Percentiles rank a stretch among this genome's conserved stretches.
These are phyloP conservation scores for Aspergillus ustus DNA, from an alignment of 2,329 filamentous ascomycete genomes.

Conservation along the genomic window DNA sequence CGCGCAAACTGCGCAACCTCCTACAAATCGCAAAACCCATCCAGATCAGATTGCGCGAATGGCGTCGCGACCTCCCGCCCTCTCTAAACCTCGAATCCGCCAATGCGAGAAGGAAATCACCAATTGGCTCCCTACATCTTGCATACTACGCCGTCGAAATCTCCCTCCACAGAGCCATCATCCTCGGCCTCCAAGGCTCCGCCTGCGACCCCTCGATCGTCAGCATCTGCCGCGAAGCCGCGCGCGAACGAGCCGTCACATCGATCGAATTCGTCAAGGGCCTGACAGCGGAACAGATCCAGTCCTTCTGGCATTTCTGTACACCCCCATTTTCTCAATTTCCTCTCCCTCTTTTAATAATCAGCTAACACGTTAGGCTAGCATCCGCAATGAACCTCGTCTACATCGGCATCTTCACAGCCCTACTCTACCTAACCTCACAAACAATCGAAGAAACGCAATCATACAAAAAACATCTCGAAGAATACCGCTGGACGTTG, in stretches of 20 bases:
- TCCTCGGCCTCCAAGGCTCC: constrained; percentile 1
- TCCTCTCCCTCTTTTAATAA: no score
- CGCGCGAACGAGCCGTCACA: constrained; percentile 2
- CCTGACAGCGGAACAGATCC: constrained; percentile 3
- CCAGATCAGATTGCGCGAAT: constrained; percentile 2
- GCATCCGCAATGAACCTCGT: constrained; percentile 9
- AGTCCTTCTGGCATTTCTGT: constrained; percentile 8
- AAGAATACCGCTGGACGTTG: constrained; percentile 5
- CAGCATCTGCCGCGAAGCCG: constrained; percentile 4
- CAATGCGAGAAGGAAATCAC: constrained; percentile 1
- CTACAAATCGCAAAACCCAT: constrained; percentile 9
- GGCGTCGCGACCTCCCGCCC: constrained; percentile 1
- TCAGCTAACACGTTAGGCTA: background rate
- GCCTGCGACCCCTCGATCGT: constrained; percentile 1
- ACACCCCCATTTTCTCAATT: background rate
- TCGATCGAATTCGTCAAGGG: constrained; percentile 6
- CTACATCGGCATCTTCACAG: constrained; percentile 7
- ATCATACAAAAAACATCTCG: background rate
- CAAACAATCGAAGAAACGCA: constrained; percentile 8
- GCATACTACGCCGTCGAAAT: constrained; percentile 4
- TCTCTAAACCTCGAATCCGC: background rate
- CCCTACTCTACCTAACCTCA: background rate
- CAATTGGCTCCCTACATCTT: background rate
- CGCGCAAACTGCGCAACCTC: background rate
- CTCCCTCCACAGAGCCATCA: constrained; percentile 3